Conservation (phyloP, 352 stramenopile species). For the Lagenidium giganteum region DNA sequence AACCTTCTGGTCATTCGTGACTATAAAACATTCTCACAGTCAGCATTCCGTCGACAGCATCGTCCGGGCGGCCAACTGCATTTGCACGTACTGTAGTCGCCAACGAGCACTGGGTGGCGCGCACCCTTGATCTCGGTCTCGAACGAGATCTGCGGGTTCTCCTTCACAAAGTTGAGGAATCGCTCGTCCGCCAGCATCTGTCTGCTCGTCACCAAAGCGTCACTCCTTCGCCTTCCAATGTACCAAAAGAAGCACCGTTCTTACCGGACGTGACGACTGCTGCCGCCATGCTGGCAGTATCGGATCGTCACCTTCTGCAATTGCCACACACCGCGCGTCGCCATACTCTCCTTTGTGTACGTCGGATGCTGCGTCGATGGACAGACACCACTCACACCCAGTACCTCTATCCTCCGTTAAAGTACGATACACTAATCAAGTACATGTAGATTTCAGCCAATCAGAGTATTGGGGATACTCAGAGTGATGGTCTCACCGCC, state of each 20-base stretch:
- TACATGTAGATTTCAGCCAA: conserved; percentile 9
- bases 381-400: conserved; percentile 16
- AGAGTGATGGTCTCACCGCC: conserved; percentile 17
- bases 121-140: conserved; percentile 82
- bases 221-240: neutral
- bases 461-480: neutral
- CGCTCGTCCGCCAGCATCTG: conserved; percentile 68
- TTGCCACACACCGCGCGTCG: conserved; percentile 43
- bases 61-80: neutral
- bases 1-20: conserved; percentile 80
- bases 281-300: conserved; percentile 44
- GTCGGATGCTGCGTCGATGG: conserved; percentile 5
- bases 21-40: conserved; percentile 18
- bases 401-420: too few species aligned
- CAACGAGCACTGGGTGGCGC: conserved; percentile 74
- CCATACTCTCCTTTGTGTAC: conserved; percentile 17
- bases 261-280: conserved; percentile 69
- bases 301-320: conserved; percentile 39
- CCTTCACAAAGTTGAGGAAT: conserved; percentile 81
- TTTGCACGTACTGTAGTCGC: conserved; percentile 69
- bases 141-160: conserved; percentile 85
- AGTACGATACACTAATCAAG: conserved; percentile 6
- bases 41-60: neutral
- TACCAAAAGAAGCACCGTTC: neutral
- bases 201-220: conserved; percentile 12